Evolutionary conservation across 768 basidiomycete genomes (phyloP).

Genomic region (Amanita pallidorosea): DNA sequence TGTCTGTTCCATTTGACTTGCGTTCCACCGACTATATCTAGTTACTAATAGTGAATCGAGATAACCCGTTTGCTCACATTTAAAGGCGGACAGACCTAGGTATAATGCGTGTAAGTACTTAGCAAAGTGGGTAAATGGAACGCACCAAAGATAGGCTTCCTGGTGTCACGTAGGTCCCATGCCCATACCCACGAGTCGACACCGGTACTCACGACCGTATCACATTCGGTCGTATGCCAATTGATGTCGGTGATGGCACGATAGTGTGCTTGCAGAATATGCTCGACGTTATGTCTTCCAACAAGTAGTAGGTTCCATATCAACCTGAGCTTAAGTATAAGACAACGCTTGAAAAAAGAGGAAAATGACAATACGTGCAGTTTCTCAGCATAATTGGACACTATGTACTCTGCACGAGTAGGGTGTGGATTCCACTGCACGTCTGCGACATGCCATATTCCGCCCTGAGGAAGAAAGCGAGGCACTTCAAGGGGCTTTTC

Average conservation of each 20-base stretch:
- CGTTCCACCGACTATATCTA: constrained; percentile 60
- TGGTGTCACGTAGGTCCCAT: constrained; percentile 75
- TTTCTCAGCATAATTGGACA: constrained; percentile 84
- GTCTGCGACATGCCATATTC: constrained; percentile 92
- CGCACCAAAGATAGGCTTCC: constrained; percentile 71
- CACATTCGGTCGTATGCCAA: constrained; percentile 83
- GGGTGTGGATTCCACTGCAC: constrained; percentile 90
- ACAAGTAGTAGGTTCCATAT: constrained; percentile 87
- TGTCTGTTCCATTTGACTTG: constrained; percentile 97
- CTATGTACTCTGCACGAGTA: constrained; percentile 66
- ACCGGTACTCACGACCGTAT: constrained; percentile 80
- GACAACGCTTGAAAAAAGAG: not conserved
- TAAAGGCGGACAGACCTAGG: constrained; percentile 33
- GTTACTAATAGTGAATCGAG: not conserved
- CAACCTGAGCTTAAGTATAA: constrained; percentile 32
- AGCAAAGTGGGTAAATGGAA: constrained; percentile 26
- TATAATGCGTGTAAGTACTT: not conserved
- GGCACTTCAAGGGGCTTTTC: constrained; percentile 81
- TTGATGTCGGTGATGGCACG: constrained; percentile 98
- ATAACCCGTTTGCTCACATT: constrained; percentile 16
- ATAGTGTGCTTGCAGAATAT: constrained; percentile 81
- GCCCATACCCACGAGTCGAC: constrained; percentile 93
- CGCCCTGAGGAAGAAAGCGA: constrained; percentile 91
- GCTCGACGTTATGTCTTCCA: constrained; percentile 73
- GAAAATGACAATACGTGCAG: constrained; percentile 35